These are phyloP conservation scores for Apiospora phragmitis DNA, from an alignment of 2,329 filamentous ascomycete species.

Conservation along the genomic window DNA sequence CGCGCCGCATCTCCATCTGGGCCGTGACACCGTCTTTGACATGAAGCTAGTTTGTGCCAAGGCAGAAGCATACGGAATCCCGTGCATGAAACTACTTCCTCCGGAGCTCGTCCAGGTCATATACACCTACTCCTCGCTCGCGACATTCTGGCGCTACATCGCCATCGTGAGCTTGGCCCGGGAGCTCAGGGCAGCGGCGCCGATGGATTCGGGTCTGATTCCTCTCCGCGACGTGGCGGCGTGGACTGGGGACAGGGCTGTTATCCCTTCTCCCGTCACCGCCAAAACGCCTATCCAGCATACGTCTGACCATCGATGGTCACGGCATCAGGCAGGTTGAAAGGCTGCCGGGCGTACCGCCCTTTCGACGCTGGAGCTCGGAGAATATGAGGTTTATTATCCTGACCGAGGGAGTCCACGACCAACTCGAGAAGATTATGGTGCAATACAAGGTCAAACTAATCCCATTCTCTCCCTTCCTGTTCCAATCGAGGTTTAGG, in stretches of 20 bases:
- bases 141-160: conserved; percentile 2
- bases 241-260: background rate
- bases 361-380: background rate
- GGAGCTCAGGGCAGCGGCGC: background rate
- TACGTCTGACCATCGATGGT: conserved; percentile 8
- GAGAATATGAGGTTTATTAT: background rate
- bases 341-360: background rate
- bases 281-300: background rate
- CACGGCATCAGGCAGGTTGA: conserved; percentile 4
- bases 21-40: background rate
- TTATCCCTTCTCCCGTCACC: background rate
- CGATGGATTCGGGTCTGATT: background rate
- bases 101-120: conserved; percentile 8
- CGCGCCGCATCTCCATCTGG: background rate
- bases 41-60: background rate
- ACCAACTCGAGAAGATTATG: background rate
- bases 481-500: background rate
- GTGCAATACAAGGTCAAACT: conserved; percentile 4
- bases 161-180: background rate
- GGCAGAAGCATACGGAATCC: background rate
- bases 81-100: background rate
- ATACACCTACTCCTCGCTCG: background rate
- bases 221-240: background rate
- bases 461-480: background rate
- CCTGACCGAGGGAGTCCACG: background rate